Evolutionary conservation across 257 asterid species (phyloP), one percentile per base, ranked within the genome.

Genomic region (Capsicum baccatum): DNA sequence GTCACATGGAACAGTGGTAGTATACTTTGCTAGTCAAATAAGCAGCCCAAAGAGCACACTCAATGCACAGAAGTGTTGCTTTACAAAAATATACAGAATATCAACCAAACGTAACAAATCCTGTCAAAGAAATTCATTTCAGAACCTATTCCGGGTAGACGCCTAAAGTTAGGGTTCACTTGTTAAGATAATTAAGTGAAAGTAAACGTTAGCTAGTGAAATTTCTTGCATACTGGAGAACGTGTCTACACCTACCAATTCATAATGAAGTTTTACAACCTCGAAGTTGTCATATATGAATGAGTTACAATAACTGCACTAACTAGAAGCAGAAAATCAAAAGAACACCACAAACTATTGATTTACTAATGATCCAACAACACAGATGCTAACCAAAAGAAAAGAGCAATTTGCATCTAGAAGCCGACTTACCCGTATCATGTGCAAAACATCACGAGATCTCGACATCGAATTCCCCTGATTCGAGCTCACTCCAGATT

Each of bases 401-500:
- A 80, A 55, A 19, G 19, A 79, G 81, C 56, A 87, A 39, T 79
- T 54, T 78, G 64, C 9, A 33, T 58, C 50, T 64, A 78, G 47
- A 78, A 78, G 79, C 14, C 26, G 73, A 85, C 98, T 87, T 87
- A 96, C 99, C 91, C 93, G 94, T 89, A 90, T 89, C 91, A 91
- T 81, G 83, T 88, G 93, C 86, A 87, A 83, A 81, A 92, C 86
- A 68, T 94, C 99, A 83, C 94, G 96, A 81, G 96, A 90, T 88
- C 97, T 92, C 74, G 83, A 80, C 80, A 87, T 84, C 4, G 97
- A 83, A 88, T 91, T 94, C 87, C 95, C 98, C 79, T 91, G 98
- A 83, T 91, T 88, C 84, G 94, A 84, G 39, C 93, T 92, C 17
- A 86, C 90, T 78, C 95, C 98, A 64, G 97, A 54, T 83, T 92